These are phyloP conservation scores for Colletotrichum sp. DNA, from an alignment of 2,329 filamentous ascomycete species.

Conservation along the genomic window DNA sequence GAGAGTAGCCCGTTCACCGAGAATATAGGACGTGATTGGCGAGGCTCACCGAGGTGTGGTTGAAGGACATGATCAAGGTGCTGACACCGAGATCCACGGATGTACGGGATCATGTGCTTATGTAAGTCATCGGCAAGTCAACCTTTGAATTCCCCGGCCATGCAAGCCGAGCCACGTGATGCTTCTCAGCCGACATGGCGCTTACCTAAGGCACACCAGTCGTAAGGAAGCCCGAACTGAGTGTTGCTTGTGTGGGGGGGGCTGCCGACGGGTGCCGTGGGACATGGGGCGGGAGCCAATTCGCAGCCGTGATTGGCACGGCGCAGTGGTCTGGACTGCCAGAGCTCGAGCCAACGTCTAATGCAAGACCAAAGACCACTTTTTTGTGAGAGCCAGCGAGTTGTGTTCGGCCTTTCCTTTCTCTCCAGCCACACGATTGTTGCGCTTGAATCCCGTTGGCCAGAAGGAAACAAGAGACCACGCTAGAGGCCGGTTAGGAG, in stretches of 20 bases:
- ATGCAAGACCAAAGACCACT: constrained; percentile 15
- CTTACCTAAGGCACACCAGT: background rate
- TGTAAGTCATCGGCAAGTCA: background rate
- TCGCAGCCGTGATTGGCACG: constrained; percentile 3
- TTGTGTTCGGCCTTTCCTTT: background rate
- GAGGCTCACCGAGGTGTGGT: background rate
- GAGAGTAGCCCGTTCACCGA: background rate
- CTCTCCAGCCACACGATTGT: constrained; percentile 12
- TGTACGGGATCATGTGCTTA: background rate
- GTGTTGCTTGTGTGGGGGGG: background rate
- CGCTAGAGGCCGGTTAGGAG: background rate
- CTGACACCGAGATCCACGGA: background rate
- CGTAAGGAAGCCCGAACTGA: background rate
- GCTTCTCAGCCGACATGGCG: background rate
- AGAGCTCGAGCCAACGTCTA: constrained; percentile 19
- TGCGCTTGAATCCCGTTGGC: background rate
- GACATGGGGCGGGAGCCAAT: constrained; percentile 10
- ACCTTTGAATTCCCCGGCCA: background rate
- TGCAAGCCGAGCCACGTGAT: constrained; percentile 15
- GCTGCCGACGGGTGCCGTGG: background rate
- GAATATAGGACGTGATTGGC: background rate
- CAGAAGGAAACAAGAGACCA: background rate
- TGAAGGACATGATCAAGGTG: background rate
- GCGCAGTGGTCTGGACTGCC: background rate
- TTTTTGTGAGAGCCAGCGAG: background rate